Evolutionary conservation across 768 basidiomycete species (phyloP).

Genomic region (Hypholoma sublateritium): DNA sequence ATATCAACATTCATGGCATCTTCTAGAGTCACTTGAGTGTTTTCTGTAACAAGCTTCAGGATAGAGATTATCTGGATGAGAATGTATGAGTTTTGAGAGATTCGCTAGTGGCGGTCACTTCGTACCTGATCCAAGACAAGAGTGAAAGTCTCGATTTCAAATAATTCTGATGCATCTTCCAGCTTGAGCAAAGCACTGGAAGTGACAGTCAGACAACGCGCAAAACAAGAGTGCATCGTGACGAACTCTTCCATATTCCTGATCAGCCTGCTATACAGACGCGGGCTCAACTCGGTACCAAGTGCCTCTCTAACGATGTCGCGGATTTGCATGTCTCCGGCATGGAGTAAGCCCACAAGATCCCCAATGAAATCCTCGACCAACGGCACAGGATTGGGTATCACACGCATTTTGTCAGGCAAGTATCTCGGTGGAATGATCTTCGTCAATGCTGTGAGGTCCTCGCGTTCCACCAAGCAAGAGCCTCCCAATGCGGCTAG

Average conservation of each 20-base stretch:
- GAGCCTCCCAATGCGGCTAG: slow-evolving; percentile 73
- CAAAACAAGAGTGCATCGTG: background rate
- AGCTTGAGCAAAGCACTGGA: slow-evolving; percentile 6
- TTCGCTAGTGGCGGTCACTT: background rate
- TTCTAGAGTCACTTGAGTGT: slow-evolving; percentile 54
- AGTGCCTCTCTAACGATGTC: slow-evolving; percentile 81
- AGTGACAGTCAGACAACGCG: background rate
- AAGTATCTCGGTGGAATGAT: slow-evolving; percentile 57
- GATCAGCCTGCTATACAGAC: slow-evolving; percentile 65
- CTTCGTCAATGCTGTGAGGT: slow-evolving; percentile 47
- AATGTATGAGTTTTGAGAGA: background rate
- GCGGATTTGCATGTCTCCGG: slow-evolving; percentile 64
- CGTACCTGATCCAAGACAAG: slow-evolving; percentile 76
- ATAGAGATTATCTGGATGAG: slow-evolving; percentile 66
- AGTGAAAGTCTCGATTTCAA: slow-evolving; percentile 35
- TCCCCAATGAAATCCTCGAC: slow-evolving; percentile 67
- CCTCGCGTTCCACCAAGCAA: slow-evolving; percentile 54
- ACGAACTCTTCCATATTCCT: slow-evolving; percentile 75
- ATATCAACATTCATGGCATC: slow-evolving; percentile 65
- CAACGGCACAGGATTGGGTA: slow-evolving; percentile 56
- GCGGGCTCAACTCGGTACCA: slow-evolving; percentile 74
- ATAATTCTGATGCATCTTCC: slow-evolving; percentile 37
- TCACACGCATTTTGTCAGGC: slow-evolving; percentile 72
- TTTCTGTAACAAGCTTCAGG: slow-evolving; percentile 77
- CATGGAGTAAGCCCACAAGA: slow-evolving; percentile 66